Evolutionary conservation across 306 rosid species (phyloP).

Genomic region (Betula pendula): DNA sequence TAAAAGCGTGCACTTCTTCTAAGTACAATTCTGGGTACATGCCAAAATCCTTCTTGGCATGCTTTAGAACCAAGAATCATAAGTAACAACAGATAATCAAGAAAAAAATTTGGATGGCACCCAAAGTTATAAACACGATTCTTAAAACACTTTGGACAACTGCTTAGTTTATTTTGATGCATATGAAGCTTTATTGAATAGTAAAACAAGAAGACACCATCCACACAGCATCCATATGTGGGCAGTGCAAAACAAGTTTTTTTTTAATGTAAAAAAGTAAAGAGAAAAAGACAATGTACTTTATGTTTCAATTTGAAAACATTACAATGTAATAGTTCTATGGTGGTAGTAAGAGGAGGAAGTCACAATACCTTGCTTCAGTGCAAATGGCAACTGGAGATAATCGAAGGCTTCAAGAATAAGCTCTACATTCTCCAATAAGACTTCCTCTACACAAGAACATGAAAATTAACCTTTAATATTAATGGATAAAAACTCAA

Average conservation of each 20-base stretch:
- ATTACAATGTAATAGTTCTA: too few species aligned
- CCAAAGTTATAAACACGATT: not conserved
- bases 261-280: too few species aligned
- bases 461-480: constrained; percentile 23
- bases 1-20: too few species aligned
- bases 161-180: not conserved
- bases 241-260: not conserved
- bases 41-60: not conserved
- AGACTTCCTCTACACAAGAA: constrained; percentile 67
- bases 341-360: constrained; percentile 1
- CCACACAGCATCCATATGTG: not conserved
- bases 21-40: too few species aligned
- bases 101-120: not conserved
- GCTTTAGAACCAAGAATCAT: not conserved
- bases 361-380: constrained; percentile 65
- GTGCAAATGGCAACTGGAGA: constrained; percentile 90
- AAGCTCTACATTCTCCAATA: constrained; percentile 91
- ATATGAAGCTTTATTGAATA: not conserved
- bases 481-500: too few species aligned
- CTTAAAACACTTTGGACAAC: not conserved
- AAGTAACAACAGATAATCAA: not conserved
- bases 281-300: too few species aligned
- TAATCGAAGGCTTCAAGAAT: constrained; percentile 94
- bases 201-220: not conserved
- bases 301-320: too few species aligned